These are phyloP conservation scores for Corylus americana DNA, from an alignment of 306 rosid genomes.

Conservation along the genomic window DNA sequence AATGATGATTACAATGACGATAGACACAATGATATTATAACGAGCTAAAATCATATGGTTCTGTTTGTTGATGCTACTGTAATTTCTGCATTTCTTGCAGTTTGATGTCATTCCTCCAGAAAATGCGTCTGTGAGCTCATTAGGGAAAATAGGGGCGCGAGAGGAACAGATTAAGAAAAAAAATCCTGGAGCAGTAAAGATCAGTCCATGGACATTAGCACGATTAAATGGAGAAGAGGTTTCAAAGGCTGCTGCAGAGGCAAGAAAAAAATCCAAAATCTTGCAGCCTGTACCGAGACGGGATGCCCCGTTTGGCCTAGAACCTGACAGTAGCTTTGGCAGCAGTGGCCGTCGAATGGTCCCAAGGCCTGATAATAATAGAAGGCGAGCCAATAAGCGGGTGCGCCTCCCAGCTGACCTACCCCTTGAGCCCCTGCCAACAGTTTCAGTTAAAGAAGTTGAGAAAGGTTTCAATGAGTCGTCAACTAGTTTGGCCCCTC, in stretches of 20 bases:
- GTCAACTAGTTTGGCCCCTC: constrained; percentile 66
- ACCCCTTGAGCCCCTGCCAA: constrained; percentile 58
- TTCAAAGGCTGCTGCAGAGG: constrained; percentile 96
- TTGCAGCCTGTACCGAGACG: constrained; percentile 80
- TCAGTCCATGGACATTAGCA: constrained; percentile 97
- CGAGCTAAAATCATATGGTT: background rate
- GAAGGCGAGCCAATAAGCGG: constrained; percentile 72
- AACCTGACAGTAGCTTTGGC: constrained; percentile 60
- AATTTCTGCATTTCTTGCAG: constrained; percentile 35
- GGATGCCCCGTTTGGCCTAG: constrained; percentile 50
- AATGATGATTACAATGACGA: background rate
- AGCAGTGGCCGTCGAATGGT: constrained; percentile 68
- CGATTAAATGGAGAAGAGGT: constrained; percentile 88
- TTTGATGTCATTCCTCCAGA: constrained; percentile 98
- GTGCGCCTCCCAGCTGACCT: constrained; percentile 82
- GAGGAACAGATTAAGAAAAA: constrained; percentile 72
- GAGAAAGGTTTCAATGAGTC: constrained; percentile 58
- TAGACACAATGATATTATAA: background rate
- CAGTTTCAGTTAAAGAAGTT: constrained; percentile 47
- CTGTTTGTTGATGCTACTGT: constrained; percentile 8
- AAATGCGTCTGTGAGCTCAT: constrained; percentile 77
- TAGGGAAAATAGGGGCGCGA: constrained; percentile 56
- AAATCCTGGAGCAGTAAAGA: constrained; percentile 76
- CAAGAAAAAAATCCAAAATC: constrained; percentile 89
- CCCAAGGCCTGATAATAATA: constrained; percentile 63